A percentile compares a stretch with the other conserved stretches of the same genome.
Evolutionary conservation across 768 basidiomycete species (phyloP).

Genomic region (Collybiopsis confluens): DNA sequence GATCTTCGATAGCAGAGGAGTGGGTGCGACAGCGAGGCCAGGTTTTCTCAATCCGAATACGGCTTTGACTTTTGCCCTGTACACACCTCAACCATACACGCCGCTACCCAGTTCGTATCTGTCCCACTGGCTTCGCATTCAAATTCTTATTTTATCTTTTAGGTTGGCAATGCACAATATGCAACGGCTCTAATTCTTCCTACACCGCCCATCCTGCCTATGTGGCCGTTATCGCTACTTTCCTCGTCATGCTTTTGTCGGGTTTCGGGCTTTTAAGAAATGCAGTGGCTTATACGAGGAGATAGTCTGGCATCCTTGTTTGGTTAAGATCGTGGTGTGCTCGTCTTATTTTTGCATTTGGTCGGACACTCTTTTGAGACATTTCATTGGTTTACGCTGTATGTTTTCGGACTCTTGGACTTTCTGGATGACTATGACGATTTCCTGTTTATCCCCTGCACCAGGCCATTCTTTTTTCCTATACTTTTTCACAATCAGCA

Average conservation of each 20-base stretch:
- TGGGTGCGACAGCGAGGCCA: slow-evolving; percentile 48
- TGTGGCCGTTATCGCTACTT: slow-evolving; percentile 47
- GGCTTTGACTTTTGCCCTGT: slow-evolving; percentile 77
- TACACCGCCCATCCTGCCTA: slow-evolving; percentile 48
- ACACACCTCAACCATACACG: slow-evolving; percentile 72
- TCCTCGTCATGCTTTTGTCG: slow-evolving; percentile 64
- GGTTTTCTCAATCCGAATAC: slow-evolving; percentile 71
- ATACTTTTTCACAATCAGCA: not conserved
- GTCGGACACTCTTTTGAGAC: not conserved
- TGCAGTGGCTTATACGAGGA: slow-evolving; percentile 5
- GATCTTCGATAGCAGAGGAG: slow-evolving; percentile 80
- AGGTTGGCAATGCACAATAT: slow-evolving; percentile 20
- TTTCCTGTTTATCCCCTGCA: not conserved
- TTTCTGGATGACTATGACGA: not conserved
- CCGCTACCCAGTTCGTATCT: slow-evolving; percentile 49
- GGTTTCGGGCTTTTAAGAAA: slow-evolving; percentile 53
- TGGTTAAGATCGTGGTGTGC: not conserved
- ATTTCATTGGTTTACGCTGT: not conserved
- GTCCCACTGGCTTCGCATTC: not conserved
- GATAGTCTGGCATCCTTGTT: not conserved
- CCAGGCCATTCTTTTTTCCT: not conserved
- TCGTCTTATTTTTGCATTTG: not conserved
- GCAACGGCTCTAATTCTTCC: slow-evolving; percentile 19
- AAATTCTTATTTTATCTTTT: not conserved
- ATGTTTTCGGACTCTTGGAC: slow-evolving; percentile 3